These are phyloP conservation scores for Melanogaster broomeanus DNA, from an alignment of 768 basidiomycete genomes.

Conservation along the genomic window DNA sequence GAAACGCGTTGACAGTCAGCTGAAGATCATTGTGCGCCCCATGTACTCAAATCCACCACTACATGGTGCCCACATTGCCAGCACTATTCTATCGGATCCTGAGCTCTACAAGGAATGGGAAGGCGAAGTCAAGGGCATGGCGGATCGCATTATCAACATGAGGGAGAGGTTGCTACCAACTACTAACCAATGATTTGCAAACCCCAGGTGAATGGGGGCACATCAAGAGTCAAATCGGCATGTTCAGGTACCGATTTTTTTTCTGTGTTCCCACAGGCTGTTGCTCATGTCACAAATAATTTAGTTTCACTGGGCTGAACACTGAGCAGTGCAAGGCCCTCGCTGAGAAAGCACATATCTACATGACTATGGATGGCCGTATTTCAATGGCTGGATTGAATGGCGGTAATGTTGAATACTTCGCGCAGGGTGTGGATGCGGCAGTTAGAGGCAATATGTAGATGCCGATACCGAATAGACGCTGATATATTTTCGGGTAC, in stretches of 20 bases:
- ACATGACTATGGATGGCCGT: slow-evolving; percentile 92
- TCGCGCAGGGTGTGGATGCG: slow-evolving; percentile 82
- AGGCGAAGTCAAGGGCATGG: slow-evolving; percentile 92
- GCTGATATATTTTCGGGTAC: slow-evolving; percentile 14
- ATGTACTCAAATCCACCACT: slow-evolving; percentile 98
- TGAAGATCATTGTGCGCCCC: slow-evolving; percentile 93
- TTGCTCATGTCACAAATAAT: slow-evolving; percentile 4
- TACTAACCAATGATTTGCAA: slow-evolving; percentile 73
- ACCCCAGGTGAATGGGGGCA: slow-evolving; percentile 97
- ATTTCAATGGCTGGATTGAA: slow-evolving; percentile 96
- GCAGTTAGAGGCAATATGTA: slow-evolving; percentile 80
- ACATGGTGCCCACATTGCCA: slow-evolving; percentile 86
- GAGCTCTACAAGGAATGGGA: slow-evolving; percentile 88
- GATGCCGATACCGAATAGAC: slow-evolving; percentile 30
- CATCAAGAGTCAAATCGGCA: slow-evolving; percentile 94
- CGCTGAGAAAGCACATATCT: slow-evolving; percentile 87
- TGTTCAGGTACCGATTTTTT: slow-evolving; percentile 78
- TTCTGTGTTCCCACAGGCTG: background rate
- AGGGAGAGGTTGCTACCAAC: slow-evolving; percentile 78
- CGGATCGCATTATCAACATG: slow-evolving; percentile 92
- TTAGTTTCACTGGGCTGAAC: slow-evolving; percentile 84
- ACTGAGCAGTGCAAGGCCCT: slow-evolving; percentile 77
- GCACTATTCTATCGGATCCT: slow-evolving; percentile 73
- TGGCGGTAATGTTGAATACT: slow-evolving; percentile 81
- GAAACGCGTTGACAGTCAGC: slow-evolving; percentile 87